Evolutionary conservation across 345 rosid genomes (phyloP), one percentile per base, ranked within the genome.

Genomic region (Geranium rotundifolium): DNA sequence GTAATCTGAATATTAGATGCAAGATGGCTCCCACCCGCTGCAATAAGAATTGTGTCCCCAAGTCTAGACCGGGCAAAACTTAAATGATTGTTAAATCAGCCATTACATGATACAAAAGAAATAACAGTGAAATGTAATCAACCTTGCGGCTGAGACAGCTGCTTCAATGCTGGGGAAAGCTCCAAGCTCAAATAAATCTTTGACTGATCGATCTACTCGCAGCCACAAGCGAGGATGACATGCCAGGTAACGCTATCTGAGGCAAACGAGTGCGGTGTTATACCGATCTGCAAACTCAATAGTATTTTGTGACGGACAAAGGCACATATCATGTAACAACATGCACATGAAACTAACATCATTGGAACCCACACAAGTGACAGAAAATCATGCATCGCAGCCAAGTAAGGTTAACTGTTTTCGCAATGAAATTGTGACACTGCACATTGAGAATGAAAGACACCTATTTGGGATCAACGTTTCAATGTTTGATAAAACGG

Each of bases 251-350:
- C 63, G 62, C 99, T 97, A 93, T 93, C 97, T 93, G 91, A 84
- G 92, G 96, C 96, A 90, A 86, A 88, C 97, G 81, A 90, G 96
- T 80, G 99, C 96, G 67, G 96, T 81, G 86, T 89, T 92, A 87
- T 92, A 86, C 85, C 97, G 85, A 92, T 92, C 98, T 92, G 97
- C 95, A 89, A 80, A 75, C 88, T 81, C 88, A 85, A 65, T 71
- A 75, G 67, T 73, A 75, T 66, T 68, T 75, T 69, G 77, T 77
- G 77, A 80, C 76, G 79, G 75, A n/a, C n/a, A n/a, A n/a, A n/a
- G n/a, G n/a, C n/a, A n/a, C 41, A 62, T 13, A 41, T 9, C 50
- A 41, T 4, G 14, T 41, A 41, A 41, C 50, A 41, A 12, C 10
- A 41, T 9, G 50, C 50, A 41, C 50, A 41, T 5, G 50, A 41